Percentiles rank a stretch among this genome's conserved stretches.
phyloP scores from a whole-genome alignment of 495 filamentous ascomycete genomes.

The Trichoderma asperelloides region DNA sequence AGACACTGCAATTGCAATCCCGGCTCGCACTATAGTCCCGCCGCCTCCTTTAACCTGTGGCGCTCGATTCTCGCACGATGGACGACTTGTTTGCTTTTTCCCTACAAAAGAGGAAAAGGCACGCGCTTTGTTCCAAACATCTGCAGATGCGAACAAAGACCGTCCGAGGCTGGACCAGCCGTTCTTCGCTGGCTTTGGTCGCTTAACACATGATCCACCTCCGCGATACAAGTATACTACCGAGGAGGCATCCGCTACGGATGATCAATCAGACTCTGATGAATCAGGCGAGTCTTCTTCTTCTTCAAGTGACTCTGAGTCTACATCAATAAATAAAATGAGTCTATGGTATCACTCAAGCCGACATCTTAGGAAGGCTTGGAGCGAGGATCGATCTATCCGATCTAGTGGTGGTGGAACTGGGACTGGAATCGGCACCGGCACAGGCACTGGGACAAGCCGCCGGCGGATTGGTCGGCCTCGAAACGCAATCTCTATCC shows the following conservation, averaged over 20 bases:
- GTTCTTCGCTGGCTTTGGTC: constrained; percentile 84
- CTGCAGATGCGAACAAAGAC: constrained; percentile 52
- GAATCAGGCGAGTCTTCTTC: constrained; percentile 49
- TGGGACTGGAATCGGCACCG: constrained; percentile 44
- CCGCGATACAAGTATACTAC: constrained; percentile 37
- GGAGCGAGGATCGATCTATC: constrained; percentile 38
- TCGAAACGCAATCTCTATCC: constrained; percentile 56
- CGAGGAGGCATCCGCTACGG: constrained; percentile 42
- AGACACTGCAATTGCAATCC: constrained; percentile 41
- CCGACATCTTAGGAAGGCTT: constrained; percentile 34
- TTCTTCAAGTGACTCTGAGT: constrained; percentile 61
- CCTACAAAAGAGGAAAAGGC: constrained; percentile 70
- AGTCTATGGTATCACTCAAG: constrained; percentile 37
- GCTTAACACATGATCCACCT: constrained; percentile 47
- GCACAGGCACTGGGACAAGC: constrained; percentile 39
- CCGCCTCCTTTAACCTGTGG: constrained; percentile 69
- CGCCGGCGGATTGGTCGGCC: constrained; percentile 33
- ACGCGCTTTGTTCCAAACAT: constrained; percentile 51
- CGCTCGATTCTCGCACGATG: constrained; percentile 67
- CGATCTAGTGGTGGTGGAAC: constrained; percentile 43
- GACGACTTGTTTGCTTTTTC: constrained; percentile 79
- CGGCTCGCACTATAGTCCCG: constrained; percentile 65
- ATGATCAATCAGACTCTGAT: constrained; percentile 46
- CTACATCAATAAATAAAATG: constrained; percentile 48
- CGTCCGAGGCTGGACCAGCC: constrained; percentile 50